Base-by-base conservation (phyloP, 352 stramenopile species). In the Phytophthora macrochlamydospora region DNA sequence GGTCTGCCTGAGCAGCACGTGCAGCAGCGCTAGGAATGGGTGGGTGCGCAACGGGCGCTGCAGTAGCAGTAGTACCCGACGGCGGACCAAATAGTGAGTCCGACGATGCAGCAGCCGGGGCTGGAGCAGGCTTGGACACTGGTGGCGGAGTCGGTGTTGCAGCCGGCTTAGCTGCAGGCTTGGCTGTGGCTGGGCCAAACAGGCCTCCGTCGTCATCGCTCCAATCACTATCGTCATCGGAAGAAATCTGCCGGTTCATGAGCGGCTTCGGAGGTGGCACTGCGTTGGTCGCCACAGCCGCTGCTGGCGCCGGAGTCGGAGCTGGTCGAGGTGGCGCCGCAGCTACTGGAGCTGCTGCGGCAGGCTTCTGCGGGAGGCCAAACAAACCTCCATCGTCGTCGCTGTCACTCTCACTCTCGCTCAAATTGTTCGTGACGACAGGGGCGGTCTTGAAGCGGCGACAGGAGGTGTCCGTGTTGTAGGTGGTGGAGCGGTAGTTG, bases 181-280 rank as follows among this genome's bases (percentile, higher is more conserved):
- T 77, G 1, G 75, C 59, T 31, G 71, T 62, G n/a, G 76, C 52
- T 12, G 62, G 40, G 14, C 79, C 81, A 72, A 90, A 90, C 7
- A 91, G 64, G 6, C 71, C 78, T 7, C 83, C 80, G 37, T 76
- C 68, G 14, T 79, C 71, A 46, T 89, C 80, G 29, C 83, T 92
- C 81, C 83, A 90, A 44, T 88, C 81, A 38, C 78, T 89, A 62
- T 92, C 78, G 48, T 76, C 65, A 29, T 82, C 76, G 1, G 68
- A 76, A 1, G 76, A 85, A 24, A 78, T 66, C 51, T 87, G 78
- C 2, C 72, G 74, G 44, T 69, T 71, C 18, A 89, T 77, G 7
- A 87, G 53, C 2, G 79, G 74, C 32, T 65, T 62, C 37, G 58
- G 12, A 43, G 62, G 78, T 32, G 73, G 73, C 3, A 75, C 54